Conservation (phyloP, 352 stramenopile species). For the Thraustochytrium striatum region DNA sequence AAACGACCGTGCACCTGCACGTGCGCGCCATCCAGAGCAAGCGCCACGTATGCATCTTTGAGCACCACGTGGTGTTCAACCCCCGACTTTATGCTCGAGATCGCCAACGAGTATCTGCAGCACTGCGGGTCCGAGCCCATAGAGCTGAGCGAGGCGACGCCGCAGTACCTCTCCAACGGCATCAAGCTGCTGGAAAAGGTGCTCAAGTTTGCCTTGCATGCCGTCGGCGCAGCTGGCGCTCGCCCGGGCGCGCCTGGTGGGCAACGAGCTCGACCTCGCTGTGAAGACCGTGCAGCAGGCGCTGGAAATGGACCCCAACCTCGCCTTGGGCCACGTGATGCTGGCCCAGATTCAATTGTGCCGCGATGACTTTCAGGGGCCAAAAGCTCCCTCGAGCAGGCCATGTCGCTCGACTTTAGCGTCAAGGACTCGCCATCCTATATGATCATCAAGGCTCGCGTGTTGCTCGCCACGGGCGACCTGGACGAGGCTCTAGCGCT, state of each 20-base stretch:
- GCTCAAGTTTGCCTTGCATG: constrained; percentile 70
- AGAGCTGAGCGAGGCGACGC: neutral
- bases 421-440: constrained; percentile 74
- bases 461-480: constrained; percentile 69
- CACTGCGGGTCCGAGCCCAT: constrained; percentile 43
- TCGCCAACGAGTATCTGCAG: constrained; percentile 66
- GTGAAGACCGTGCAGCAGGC: constrained; percentile 61
- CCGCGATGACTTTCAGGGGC: constrained; percentile 67
- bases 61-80: constrained; percentile 60
- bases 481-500: constrained; percentile 71
- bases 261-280: constrained; percentile 68
- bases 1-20: constrained; percentile 70
- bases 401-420: constrained; percentile 78
- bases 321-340: constrained; percentile 71
- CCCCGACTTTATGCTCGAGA: constrained; percentile 78
- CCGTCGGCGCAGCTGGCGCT: constrained; percentile 73
- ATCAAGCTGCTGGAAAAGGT: constrained; percentile 75
- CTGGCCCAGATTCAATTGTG: constrained; percentile 73
- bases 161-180: constrained; percentile 57
- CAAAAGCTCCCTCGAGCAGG: constrained; percentile 74
- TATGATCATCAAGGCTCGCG: constrained; percentile 76
- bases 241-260: constrained; percentile 70
- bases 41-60: constrained; percentile 24
- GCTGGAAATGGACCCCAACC: constrained; percentile 69
- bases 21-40: constrained; percentile 58